Evolutionary conservation across 2,329 filamentous ascomycete genomes (phyloP).

Genomic region (Waltergamsia citrina): DNA sequence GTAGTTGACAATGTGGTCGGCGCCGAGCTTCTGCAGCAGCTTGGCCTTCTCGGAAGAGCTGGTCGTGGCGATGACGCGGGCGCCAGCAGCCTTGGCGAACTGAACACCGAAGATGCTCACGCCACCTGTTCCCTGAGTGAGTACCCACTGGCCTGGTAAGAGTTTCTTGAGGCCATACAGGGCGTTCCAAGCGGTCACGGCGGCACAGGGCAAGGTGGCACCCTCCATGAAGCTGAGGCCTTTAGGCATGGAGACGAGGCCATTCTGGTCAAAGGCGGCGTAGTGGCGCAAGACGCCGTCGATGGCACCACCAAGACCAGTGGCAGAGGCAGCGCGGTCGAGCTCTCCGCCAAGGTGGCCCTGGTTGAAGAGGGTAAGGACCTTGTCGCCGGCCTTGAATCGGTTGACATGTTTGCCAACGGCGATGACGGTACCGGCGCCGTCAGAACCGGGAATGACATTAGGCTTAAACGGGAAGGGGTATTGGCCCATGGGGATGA

Average conservation of each 20-base stretch:
- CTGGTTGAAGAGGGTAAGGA: slow-evolving; percentile 54
- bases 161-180: slow-evolving; percentile 47
- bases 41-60: slow-evolving; percentile 32
- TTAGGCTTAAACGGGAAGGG: slow-evolving; percentile 30
- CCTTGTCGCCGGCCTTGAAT: slow-evolving; percentile 42
- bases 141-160: slow-evolving; percentile 45
- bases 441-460: slow-evolving; percentile 42
- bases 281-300: slow-evolving; percentile 62
- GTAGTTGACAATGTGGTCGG: slow-evolving; percentile 42
- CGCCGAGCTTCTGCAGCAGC: slow-evolving; percentile 33
- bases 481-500: slow-evolving; percentile 38
- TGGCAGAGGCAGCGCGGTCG: slow-evolving; percentile 21
- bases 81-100: slow-evolving; percentile 40
- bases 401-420: slow-evolving; percentile 37
- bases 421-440: slow-evolving; percentile 41
- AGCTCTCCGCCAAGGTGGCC: slow-evolving; percentile 35
- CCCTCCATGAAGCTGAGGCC: slow-evolving; percentile 44
- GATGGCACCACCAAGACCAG: slow-evolving; percentile 57
- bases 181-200: slow-evolving; percentile 56
- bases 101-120: slow-evolving; percentile 59
- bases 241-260: slow-evolving; percentile 53
- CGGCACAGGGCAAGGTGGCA: slow-evolving; percentile 50
- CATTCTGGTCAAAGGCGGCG: slow-evolving; percentile 57
- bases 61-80: slow-evolving; percentile 38
- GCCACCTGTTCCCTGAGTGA: slow-evolving; percentile 64